Base-by-base conservation (phyloP, 2,329 filamentous ascomycete genomes). In the Hypoxylon sp. region DNA sequence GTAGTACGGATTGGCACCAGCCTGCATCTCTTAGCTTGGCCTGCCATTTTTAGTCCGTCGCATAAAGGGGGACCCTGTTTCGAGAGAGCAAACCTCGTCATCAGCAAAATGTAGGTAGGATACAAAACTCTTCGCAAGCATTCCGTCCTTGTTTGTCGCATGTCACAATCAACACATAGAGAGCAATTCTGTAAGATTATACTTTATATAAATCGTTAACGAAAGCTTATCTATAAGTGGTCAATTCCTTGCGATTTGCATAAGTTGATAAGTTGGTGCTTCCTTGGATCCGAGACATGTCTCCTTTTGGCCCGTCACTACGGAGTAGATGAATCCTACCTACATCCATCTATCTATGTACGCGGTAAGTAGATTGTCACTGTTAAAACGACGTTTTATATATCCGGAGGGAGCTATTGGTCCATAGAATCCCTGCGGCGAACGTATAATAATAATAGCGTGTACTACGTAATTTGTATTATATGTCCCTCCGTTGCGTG, bases 401-500 rank as follows among this genome's bases (percentile, higher is more conserved):
- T 70, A 69, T 61, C 62, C 66, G 61, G 55, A 48, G 53, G 63
- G 48, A 17, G 48, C 55, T 33, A 71, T 68, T 74, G 70, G 66
- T 37, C 56, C 60, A 58, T 13, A 37, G 22, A 57, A 64, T 31
- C 61, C 66, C 66, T 69, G 66, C 59, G 50, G 62, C 55, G 65
- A 69, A 64, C 35, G 27, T 57, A 66, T 56, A 46, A 58, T 48
- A 63, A 63, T 57, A 63, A 63, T 54, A 59, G 60, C 35, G 60
- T 69, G 62, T 66, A 37, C 69, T 71, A 71, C 66, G 69, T 67
- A 71, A 65, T 67, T 20, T 66, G 58, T 70, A 54, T 25, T 68
- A 68, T 62, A 63, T 70, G 44, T 30, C 27, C 25, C 17, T 64
- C n/a, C 64, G 35, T 40, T 51, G 53, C 8, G 30, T 50, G 48